Conservation (phyloP, 495 filamentous ascomycete species). For the Trichoderma gamsii region DNA sequence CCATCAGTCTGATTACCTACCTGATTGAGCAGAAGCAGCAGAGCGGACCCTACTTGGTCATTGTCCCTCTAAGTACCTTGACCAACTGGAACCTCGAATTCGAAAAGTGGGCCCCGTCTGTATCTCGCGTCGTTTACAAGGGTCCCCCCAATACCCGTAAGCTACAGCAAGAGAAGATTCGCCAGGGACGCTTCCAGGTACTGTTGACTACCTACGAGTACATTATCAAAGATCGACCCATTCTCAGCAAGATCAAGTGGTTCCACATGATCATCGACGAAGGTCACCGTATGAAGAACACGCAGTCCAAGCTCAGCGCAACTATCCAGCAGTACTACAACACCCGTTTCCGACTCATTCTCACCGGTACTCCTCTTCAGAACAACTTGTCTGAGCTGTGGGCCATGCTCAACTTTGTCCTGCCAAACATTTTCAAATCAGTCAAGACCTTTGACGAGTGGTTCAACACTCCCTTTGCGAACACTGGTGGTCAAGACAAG, state of each 20-base stretch:
- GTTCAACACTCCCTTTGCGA: slow-evolving; percentile 99
- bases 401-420: slow-evolving; percentile 95
- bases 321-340: slow-evolving; percentile 92
- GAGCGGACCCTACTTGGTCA: slow-evolving; percentile 89
- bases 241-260: slow-evolving; percentile 97
- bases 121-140: slow-evolving; percentile 89
- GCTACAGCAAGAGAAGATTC: slow-evolving; percentile 85
- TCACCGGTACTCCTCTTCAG: slow-evolving; percentile 94
- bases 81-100: slow-evolving; percentile 99
- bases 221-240: slow-evolving; percentile 95
- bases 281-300: slow-evolving; percentile 99
- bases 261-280: slow-evolving; percentile 99
- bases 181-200: slow-evolving; percentile 92
- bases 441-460: slow-evolving; percentile 99
- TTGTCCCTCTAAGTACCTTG: slow-evolving; percentile 90
- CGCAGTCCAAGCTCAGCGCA: slow-evolving; percentile 91
- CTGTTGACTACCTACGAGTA: slow-evolving; percentile 97
- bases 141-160: slow-evolving; percentile 86
- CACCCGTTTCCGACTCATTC: slow-evolving; percentile 89
- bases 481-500: slow-evolving; percentile 94
- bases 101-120: slow-evolving; percentile 93
- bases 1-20: slow-evolving; percentile 94
- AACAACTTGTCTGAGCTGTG: slow-evolving; percentile 96
- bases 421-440: slow-evolving; percentile 98
- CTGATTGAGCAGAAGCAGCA: slow-evolving; percentile 94